Evolutionary conservation across 306 rosid genomes (phyloP).

Genomic region (Datisca glomerata): DNA sequence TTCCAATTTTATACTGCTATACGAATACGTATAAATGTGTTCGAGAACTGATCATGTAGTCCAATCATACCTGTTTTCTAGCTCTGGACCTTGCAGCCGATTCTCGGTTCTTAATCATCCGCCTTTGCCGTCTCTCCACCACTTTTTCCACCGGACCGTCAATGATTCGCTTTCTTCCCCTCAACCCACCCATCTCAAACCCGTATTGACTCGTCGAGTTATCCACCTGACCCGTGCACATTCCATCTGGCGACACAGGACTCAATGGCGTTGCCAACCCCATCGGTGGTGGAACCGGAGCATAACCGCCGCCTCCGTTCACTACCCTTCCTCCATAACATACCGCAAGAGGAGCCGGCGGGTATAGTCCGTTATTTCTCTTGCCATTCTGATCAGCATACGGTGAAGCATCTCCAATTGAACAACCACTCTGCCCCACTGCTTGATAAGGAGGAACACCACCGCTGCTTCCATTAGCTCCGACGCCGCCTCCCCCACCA

Average conservation of each 20-base stretch:
- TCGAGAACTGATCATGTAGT: too few species aligned
- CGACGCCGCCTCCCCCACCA: constrained; percentile 9
- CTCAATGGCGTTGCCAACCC: constrained; percentile 42
- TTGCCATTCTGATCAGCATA: constrained; percentile 36
- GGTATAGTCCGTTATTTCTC: constrained; percentile 32
- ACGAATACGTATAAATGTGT: too few species aligned
- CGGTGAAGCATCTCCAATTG: constrained; percentile 31
- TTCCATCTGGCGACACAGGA: constrained; percentile 63
- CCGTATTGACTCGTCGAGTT: constrained; percentile 32
- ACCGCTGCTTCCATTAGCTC: constrained; percentile 6
- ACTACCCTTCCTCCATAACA: constrained; percentile 49
- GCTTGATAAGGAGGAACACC: constrained; percentile 26
- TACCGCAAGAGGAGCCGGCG: constrained; percentile 13
- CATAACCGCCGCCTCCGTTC: constrained; percentile 40
- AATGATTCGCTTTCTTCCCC: constrained; percentile 62
- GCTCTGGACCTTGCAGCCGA: constrained; percentile 98
- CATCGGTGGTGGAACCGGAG: constrained; percentile 22
- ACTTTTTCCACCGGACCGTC: constrained; percentile 86
- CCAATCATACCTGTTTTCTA: constrained; percentile 93
- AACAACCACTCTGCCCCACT: constrained; percentile 22
- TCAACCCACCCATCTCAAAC: constrained; percentile 43
- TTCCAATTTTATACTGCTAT: too few species aligned
- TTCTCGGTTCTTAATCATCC: constrained; percentile 95
- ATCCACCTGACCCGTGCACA: constrained; percentile 31
- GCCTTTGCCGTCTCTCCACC: constrained; percentile 92